Evolutionary conservation across 148 eudicot genomes (phyloP), one percentile per base, ranked within the genome.

Genomic region (Rhododendron vialii): DNA sequence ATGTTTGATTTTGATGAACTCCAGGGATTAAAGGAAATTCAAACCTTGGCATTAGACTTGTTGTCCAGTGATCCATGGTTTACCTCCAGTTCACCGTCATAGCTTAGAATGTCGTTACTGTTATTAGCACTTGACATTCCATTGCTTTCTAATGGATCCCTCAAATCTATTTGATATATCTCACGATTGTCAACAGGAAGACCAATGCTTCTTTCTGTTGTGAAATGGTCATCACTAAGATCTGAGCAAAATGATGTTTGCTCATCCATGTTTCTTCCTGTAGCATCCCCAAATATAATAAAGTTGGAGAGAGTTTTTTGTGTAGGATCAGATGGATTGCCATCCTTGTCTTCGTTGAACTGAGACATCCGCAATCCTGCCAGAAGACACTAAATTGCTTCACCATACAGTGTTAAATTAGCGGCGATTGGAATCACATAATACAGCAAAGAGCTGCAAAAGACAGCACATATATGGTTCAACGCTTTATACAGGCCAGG

Each of bases 341-440:
- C 94, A 88, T 79, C 87, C 65, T 87, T 90, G 80, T 94, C 98
- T 86, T 93, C 98, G 36, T 84, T 87, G 88, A 97, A 94, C 71
- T 97, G 98, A 85, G 99, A 97, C 88, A 97, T 90, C 81, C 99
- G 94, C 82, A 97, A 89, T 81, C 99, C 99, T 97, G 90, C 73
- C 36, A 84, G 65, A 86, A 84, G 84, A n/a, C 63, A 77, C 17
- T 69, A 6, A 41, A 63, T 5, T 63, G 36, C 76, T 84, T 28
- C 45, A 71, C 73, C 47, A 71, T 20, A 30, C 30, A 47, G 35
- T 38, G 14, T 20, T 48, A 77, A 47, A 15, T 69, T 48, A 18
- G 45, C 30, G 79, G 79, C 33, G 30, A 47, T 33, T 9, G 35
- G 79, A 71, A 48, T 18, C 81, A 15, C n/a, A 86, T 22, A 47